Evolutionary conservation across 495 filamentous ascomycete genomes (phyloP), one percentile per base, ranked within the genome.

Genomic region (Trichoderma erinaceum): DNA sequence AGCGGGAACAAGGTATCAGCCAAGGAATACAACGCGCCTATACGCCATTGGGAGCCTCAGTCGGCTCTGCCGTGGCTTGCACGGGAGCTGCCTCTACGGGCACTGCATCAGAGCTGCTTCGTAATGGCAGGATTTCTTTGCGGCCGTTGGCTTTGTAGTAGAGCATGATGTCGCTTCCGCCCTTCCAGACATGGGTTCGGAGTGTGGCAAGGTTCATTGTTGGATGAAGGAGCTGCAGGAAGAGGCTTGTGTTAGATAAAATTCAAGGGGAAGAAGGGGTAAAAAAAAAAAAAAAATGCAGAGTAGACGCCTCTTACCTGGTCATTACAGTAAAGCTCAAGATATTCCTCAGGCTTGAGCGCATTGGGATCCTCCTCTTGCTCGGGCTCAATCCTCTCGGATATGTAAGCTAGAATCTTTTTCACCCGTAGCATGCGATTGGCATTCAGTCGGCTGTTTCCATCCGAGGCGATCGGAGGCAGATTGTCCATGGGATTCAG

Each of bases 371-470:
- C 86, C 41, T 85, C 79, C 67, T 78, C 77, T 7, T 81, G 78
- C 21, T 78, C 73, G 1, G 88, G 84, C 74, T 97, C 93, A 66
- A 99, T 93, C 64, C 92, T 84, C 75, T 99, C 95, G 1, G 92
- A 90, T 8, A 98, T 88, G 72, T 99, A 99, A 1, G 86, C 88
- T 44, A 96, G 77, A n/a, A 99, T 92, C 81, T 98, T 99, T 80
- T 92, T 94, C 4, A 93, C 90, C 58, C 95, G 86, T 38, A 99
- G 84, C 96, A 99, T 98, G 38, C 95, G 84, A 73, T 98, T 99
- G 38, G 95, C 95, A 75, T 98, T 99, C 68, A 99, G 84, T 38
- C 95, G 87, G 64, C 92, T 90, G 71, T 92, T 95, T 44, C 89
- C 84, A 67, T 92, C 89, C 4, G 85, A 77, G 64, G 83, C 84